Base-by-base conservation (phyloP, 495 filamentous ascomycete genomes). In the Daldinia decipiens region DNA sequence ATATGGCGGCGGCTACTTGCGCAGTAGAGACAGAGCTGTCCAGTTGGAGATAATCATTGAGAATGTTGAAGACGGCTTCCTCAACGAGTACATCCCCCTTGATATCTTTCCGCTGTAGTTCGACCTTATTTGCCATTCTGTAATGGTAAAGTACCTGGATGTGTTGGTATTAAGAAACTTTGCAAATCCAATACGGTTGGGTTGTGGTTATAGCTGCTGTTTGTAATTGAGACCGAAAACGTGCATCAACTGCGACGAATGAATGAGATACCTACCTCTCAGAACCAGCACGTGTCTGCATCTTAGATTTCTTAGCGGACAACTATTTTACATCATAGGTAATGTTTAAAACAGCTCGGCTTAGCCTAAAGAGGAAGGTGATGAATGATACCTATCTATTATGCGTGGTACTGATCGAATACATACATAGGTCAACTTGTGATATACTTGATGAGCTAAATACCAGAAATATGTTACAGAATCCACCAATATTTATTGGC, bases 51-150 rank as follows among this genome's bases (percentile, higher is more conserved):
- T 70, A 67, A 9, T 63, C 19, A 31, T 73, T 73, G 53, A 78
- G 73, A 39, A 77, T 77, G 26, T 68, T 65, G 55, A 80, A 77
- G 50, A 76, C 71, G 15, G 66, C 70, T 40, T 71, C 17, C 3
- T 54, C 36, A 12, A 62, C 27, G 36, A 67, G 50, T 3, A 19
- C n/a, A 13, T 57, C 39, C 1, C 68, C 68, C 5, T 53, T 43
- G 3, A 34, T 15, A 32, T 59, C 27, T 8, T 57, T 61, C 26
- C 60, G 58, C 21, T 43, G 50, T 2, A 67, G 51, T 32, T 60
- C 32, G 17, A 71, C 38, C 3, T 26, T 15, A 27, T 38, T 11
- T 7, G 58, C 43, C 62, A 65, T 71, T 21, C n/a, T 65, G 54
- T 13, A 13, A 34, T 15, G 19, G n/a, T 6, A 19, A 13, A 7